These are phyloP conservation scores for Biscogniauxia marginata DNA, from an alignment of 2,329 filamentous ascomycete species.

Conservation along the genomic window DNA sequence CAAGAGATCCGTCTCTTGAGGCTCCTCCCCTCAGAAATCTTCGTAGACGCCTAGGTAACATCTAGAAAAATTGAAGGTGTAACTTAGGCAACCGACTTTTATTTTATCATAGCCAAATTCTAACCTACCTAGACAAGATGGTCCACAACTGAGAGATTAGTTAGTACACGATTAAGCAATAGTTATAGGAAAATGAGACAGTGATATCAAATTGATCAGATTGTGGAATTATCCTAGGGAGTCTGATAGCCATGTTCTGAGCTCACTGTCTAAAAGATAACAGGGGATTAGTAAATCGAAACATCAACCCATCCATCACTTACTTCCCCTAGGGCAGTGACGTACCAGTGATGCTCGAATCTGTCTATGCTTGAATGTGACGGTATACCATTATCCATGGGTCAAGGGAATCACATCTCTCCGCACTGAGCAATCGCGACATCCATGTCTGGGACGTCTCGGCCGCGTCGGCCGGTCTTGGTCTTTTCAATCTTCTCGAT, in stretches of 20 bases:
- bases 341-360: background rate
- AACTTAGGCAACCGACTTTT: too few species aligned
- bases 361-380: too few species aligned
- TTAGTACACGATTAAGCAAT: too few species aligned
- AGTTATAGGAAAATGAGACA: too few species aligned
- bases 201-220: background rate
- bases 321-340: background rate
- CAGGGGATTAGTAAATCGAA: background rate
- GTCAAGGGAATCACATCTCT: slow-evolving; percentile 89
- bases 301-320: background rate
- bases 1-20: too few species aligned
- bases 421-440: slow-evolving; percentile 84
- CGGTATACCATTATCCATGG: too few species aligned
- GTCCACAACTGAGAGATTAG: too few species aligned
- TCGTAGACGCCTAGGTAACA: too few species aligned
- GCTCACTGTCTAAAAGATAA: background rate
- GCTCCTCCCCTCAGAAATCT: too few species aligned
- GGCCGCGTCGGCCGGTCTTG: slow-evolving; percentile 69
- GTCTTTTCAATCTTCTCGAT: slow-evolving; percentile 91
- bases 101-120: too few species aligned
- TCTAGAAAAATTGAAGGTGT: too few species aligned
- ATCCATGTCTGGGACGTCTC: slow-evolving; percentile 82
- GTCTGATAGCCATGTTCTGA: background rate
- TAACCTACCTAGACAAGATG: too few species aligned
- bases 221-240: background rate